phyloP scores from a whole-genome alignment of 2,329 filamentous ascomycete genomes.

The Cercospora sp. region DNA sequence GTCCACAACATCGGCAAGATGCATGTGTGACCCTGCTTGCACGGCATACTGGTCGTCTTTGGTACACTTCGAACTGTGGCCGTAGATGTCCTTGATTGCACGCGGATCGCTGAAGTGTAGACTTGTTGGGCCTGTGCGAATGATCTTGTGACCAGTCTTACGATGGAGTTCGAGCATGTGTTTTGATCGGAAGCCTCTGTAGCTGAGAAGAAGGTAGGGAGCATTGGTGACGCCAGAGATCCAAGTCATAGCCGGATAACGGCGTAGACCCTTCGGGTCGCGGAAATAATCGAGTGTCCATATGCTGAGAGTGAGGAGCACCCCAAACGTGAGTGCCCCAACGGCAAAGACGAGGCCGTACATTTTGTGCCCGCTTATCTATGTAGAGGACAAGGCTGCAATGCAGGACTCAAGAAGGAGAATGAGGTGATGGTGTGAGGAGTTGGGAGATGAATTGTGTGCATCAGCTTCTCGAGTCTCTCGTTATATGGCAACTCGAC shows the following conservation, averaged over 20 bases:
- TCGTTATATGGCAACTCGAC: background rate
- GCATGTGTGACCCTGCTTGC: slow-evolving; percentile 36
- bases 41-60: slow-evolving; percentile 41
- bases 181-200: slow-evolving; percentile 46
- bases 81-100: slow-evolving; percentile 46
- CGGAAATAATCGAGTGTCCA: slow-evolving; percentile 42
- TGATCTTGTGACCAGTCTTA: slow-evolving; percentile 42
- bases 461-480: background rate
- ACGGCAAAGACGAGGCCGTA: slow-evolving; percentile 27
- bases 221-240: slow-evolving; percentile 50
- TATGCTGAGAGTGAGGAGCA: slow-evolving; percentile 22
- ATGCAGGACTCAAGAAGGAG: background rate
- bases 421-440: slow-evolving; percentile 1
- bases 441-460: background rate
- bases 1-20: slow-evolving; percentile 44
- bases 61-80: slow-evolving; percentile 39
- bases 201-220: slow-evolving; percentile 47
- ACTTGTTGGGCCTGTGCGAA: slow-evolving; percentile 50
- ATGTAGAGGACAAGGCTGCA: background rate
- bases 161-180: slow-evolving; percentile 47
- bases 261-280: slow-evolving; percentile 51
- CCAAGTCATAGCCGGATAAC: slow-evolving; percentile 48
- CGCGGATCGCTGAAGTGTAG: slow-evolving; percentile 45
- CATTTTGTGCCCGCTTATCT: slow-evolving; percentile 15
- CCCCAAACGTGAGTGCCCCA: slow-evolving; percentile 17